Conservation (phyloP, 2,329 filamentous ascomycete species). For the Cladophialophora psammophila region DNA sequence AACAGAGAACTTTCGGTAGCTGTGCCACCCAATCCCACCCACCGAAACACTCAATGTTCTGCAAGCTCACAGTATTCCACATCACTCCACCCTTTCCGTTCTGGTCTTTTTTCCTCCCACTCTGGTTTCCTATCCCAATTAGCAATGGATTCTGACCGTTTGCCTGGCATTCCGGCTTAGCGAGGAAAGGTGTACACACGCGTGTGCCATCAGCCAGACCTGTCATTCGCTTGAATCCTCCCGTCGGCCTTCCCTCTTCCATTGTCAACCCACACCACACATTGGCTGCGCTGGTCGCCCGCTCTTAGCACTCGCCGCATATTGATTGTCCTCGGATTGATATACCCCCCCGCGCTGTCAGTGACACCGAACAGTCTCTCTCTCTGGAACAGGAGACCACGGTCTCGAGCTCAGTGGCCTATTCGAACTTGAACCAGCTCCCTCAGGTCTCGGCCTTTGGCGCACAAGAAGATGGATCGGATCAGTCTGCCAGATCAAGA, state of each 20-base stretch:
- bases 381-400: neutral
- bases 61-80: constrained; percentile 5
- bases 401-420: constrained; percentile 15
- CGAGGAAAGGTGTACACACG: constrained; percentile 18
- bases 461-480: constrained; percentile 20
- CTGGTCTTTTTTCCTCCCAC: constrained; percentile 13
- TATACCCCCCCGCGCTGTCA: constrained; percentile 15
- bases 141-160: constrained; percentile 6
- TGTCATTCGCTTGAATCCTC: constrained; percentile 32
- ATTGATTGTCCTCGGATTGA: neutral
- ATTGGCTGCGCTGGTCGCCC: constrained; percentile 36
- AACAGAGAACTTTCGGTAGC: neutral
- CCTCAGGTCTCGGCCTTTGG: constrained; percentile 1
- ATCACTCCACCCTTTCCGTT: constrained; percentile 18
- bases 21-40: constrained; percentile 2
- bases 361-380: constrained; percentile 10
- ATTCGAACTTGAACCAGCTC: neutral
- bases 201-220: constrained; percentile 32
- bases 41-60: constrained; percentile 11
- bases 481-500: constrained; percentile 29
- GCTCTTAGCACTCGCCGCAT: constrained; percentile 6
- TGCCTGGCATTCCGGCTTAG: constrained; percentile 31
- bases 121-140: constrained; percentile 13
- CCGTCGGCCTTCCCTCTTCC: constrained; percentile 14
- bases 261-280: constrained; percentile 12